A percentile compares a stretch with the other conserved stretches of the same genome.
phyloP scores from a whole-genome alignment of 2,329 filamentous ascomycete species.

The Alternaria viburni region DNA sequence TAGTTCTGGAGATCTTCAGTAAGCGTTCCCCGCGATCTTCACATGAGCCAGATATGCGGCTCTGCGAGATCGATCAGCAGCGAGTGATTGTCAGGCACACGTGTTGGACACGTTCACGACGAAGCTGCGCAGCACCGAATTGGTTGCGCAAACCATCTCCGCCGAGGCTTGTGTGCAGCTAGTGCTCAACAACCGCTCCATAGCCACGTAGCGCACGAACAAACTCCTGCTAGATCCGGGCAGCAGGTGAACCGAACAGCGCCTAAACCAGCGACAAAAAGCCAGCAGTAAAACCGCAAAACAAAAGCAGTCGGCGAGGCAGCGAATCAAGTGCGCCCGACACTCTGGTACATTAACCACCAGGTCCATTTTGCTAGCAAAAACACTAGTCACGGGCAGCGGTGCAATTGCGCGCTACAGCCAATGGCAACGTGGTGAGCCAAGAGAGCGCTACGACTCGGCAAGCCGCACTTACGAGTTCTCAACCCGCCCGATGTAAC shows the following conservation, averaged over 20 bases:
- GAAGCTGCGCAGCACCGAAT: neutral
- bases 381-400: slow-evolving; percentile 14
- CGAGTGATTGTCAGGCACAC: slow-evolving; percentile 9
- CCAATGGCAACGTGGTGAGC: slow-evolving; percentile 16
- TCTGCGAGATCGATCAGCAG: slow-evolving; percentile 17
- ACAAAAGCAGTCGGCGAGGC: slow-evolving; percentile 22
- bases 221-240: slow-evolving; percentile 3
- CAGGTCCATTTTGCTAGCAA: slow-evolving; percentile 6
- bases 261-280: slow-evolving; percentile 5
- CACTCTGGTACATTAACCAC: slow-evolving; percentile 19
- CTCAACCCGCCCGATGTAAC: slow-evolving; percentile 18
- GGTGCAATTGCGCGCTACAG: slow-evolving; percentile 17
- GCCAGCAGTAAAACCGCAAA: slow-evolving; percentile 4
- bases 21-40: slow-evolving; percentile 25
- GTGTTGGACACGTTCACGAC: slow-evolving; percentile 8
- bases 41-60: slow-evolving; percentile 30
- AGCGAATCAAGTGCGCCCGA: slow-evolving; percentile 21
- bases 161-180: neutral
- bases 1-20: slow-evolving; percentile 28
- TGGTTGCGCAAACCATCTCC: neutral
- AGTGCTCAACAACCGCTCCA: slow-evolving; percentile 5
- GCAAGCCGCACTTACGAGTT: slow-evolving; percentile 6
- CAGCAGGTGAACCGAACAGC: slow-evolving; percentile 15
- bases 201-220: neutral
- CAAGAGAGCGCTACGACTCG: slow-evolving; percentile 2